Base-by-base conservation (phyloP, 148 eudicot species). In the Rhododendron griersonianum region DNA sequence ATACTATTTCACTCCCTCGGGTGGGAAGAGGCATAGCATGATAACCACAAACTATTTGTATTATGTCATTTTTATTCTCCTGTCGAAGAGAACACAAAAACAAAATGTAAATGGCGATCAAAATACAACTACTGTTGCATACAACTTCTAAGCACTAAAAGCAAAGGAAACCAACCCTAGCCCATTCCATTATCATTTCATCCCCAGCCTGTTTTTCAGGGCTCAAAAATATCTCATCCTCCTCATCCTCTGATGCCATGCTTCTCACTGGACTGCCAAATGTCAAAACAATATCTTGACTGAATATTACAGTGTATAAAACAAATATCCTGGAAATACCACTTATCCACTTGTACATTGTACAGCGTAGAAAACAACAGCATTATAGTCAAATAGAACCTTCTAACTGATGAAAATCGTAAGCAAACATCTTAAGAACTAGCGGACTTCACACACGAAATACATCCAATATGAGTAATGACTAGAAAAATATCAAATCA, bases 261-360 rank as follows among this genome's bases (percentile, higher is more conserved):
- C 93, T 93, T 90, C 89, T 94, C 74, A 87, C 96, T 93, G 98
- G 89, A 93, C 99, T 95, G 98, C 90, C 90, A 89, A 85, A 89
- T 90, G 82, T 88, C 81, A 85, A 44, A 85, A 85, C 69, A 85
- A 71, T 82, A 44, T 82, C 79, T 86, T 84, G 48, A 83, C 83
- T 23, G 59, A 59, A 84, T 23, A n/a, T 50, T 65, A 44, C 37
- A 7, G 21, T 23, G 55, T 57, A 84, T 44, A 84, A 1, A 51
- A 16, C 18, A 55, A 8, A 71, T 45, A 59, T 53, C 7, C 47
- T 11, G 73, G 69, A 76, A 69, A 39, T 47, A 25, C 67, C 69
- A 48, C 55, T 39, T 71, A 35, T 3, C 23, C 21, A 65, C 11
- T 10, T n/a, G 30, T 11, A 61, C 33, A 16, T 15, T 48, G 9